Base-by-base conservation (phyloP, 2,329 filamentous ascomycete species). In the Ambrosiella xylebori region DNA sequence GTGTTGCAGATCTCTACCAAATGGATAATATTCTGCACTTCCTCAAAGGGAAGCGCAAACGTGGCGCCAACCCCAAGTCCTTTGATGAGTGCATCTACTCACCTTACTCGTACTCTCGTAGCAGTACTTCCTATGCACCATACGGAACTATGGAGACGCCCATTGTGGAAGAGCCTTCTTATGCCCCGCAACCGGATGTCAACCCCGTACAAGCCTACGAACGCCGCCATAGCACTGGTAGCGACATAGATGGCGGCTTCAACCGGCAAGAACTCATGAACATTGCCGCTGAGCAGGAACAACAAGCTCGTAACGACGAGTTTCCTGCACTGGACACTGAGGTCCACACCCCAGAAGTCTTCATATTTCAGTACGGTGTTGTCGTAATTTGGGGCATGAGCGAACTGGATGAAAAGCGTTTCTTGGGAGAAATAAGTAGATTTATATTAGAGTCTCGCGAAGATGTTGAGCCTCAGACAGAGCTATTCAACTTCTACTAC, bases 401-500 rank as follows among this genome's bases (percentile, higher is more conserved):
- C 0, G 75, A 86, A n/a, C 77, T 80, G 37, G 86, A 98, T 65
- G 93, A 98, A 72, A 84, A 87, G 63, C 81, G 86, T 44, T 95
- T 98, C 67, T 74, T 98, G 13, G 93, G 93, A 64, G 91, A 98
- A 65, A 86, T 98, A 61, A 81, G 88, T 59, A 95, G 93, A 66
- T 98, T 97, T 64, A 93, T 96, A 69, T 79, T 82, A 45, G 91
- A 95, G 67, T 95, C 95, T 69, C 77, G 97, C 54, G 82, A 82
- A 35, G 80, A 85, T 9, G 90, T 95, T 66, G 88, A 95, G 64
- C 84, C 95, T 37, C 91, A 98, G 72, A 88, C 89, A 52, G 93
- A 98, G 70, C 88, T 91, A 66, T 98, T 98, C 77, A 98, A 98
- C 69, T 98, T 97, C 70, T 98, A 98, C 74, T 97, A 98, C 73